Conservation (phyloP, 2,329 filamentous ascomycete species). For the Alternaria tenuissima region DNA sequence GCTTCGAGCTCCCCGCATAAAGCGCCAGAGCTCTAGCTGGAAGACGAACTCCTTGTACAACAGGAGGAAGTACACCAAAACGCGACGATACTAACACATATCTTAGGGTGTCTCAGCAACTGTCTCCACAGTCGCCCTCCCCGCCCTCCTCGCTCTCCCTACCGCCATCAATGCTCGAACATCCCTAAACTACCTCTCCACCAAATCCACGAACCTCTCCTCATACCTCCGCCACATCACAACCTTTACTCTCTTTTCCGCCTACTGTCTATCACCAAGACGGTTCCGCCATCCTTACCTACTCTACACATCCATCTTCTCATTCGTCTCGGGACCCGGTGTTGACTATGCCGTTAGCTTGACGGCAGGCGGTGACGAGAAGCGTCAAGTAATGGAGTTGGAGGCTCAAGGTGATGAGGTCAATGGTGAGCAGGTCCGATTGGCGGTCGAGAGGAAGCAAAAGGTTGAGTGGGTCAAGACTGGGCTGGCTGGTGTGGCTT, state of each 20-base stretch:
- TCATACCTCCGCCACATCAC: slow-evolving; percentile 74
- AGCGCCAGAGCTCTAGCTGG: slow-evolving; percentile 10
- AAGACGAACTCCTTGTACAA: not conserved
- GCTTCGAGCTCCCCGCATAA: slow-evolving; percentile 7
- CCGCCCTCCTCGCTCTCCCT: slow-evolving; percentile 80
- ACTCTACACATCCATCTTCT: slow-evolving; percentile 80
- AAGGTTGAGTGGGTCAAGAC: slow-evolving; percentile 54
- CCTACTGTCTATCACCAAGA: slow-evolving; percentile 78
- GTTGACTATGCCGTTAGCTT: slow-evolving; percentile 48
- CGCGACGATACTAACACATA: slow-evolving; percentile 7
- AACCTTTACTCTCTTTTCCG: slow-evolving; percentile 75
- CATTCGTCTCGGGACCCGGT: slow-evolving; percentile 56
- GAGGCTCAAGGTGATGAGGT: slow-evolving; percentile 53
- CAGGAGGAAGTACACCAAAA: not conserved
- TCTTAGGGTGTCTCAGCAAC: slow-evolving; percentile 86
- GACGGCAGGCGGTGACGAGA: slow-evolving; percentile 32
- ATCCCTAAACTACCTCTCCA: slow-evolving; percentile 65
- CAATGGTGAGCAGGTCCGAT: slow-evolving; percentile 61
- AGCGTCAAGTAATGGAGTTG: slow-evolving; percentile 34
- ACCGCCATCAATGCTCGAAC: slow-evolving; percentile 75
- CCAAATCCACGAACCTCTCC: slow-evolving; percentile 60
- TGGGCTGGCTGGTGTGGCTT: slow-evolving; percentile 54
- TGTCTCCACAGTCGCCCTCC: slow-evolving; percentile 78
- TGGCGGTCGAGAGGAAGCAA: slow-evolving; percentile 54
- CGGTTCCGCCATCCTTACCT: slow-evolving; percentile 86